phyloP scores from a whole-genome alignment of 495 filamentous ascomycete species.

The Aspergillus diversus region DNA sequence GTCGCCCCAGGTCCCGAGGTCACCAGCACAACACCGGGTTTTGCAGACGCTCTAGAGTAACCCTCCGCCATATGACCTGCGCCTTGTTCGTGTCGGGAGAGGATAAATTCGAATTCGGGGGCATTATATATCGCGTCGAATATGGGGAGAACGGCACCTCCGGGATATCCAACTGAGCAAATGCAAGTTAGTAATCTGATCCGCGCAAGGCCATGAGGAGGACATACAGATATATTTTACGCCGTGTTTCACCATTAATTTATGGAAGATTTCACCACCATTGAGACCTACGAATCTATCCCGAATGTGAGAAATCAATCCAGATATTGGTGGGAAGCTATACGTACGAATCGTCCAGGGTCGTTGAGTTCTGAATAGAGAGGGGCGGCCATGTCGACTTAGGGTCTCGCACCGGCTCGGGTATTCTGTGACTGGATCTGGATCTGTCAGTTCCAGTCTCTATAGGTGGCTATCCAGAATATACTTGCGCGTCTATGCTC shows the following conservation, averaged over 20 bases:
- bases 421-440: too few species aligned
- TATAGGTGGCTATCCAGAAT: too few species aligned
- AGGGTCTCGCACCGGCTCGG: too few species aligned
- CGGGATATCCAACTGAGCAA: conserved; percentile 46
- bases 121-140: conserved; percentile 69
- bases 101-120: conserved; percentile 62
- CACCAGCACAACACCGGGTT: conserved; percentile 65
- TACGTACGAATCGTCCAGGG: too few species aligned
- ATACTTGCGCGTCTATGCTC: too few species aligned
- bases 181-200: background rate
- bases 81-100: conserved; percentile 66
- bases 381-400: too few species aligned
- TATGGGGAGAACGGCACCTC: conserved; percentile 52
- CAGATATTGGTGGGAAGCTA: too few species aligned
- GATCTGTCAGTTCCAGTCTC: too few species aligned
- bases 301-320: too few species aligned
- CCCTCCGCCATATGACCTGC: conserved; percentile 71
- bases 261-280: conserved; percentile 96
- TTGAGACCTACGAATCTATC: conserved; percentile 87
- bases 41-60: conserved; percentile 62
- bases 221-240: conserved; percentile 90
- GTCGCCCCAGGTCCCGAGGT: conserved; percentile 67
- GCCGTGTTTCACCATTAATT: conserved; percentile 93
- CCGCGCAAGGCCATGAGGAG: too few species aligned
- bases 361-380: too few species aligned